Conservation (phyloP, 192 early-diverging fungal genomes). For the Gaertneriomyces semiglobifer region DNA sequence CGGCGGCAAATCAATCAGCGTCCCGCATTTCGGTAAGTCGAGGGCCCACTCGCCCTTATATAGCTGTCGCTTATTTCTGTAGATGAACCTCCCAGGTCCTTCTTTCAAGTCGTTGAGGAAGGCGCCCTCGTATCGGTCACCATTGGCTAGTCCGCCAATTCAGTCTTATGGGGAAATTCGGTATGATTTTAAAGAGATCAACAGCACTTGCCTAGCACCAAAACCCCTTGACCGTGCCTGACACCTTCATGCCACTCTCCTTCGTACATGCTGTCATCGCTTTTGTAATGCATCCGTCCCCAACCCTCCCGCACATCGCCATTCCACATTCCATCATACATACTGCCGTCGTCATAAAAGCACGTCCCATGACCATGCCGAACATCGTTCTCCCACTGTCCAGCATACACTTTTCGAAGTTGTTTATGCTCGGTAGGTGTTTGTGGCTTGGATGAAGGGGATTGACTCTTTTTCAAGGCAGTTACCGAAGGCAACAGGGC, state of each 20-base stretch:
- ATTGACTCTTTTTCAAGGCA: conserved; percentile 14
- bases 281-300: conserved; percentile 50
- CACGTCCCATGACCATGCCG: conserved; percentile 53
- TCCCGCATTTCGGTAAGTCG: conserved; percentile 57
- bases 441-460: not conserved
- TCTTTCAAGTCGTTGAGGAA: conserved; percentile 60
- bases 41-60: conserved; percentile 61
- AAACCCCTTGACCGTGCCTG: conserved; percentile 57
- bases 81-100: conserved; percentile 60
- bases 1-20: conserved; percentile 45
- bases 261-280: conserved; percentile 50
- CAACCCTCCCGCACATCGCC: conserved; percentile 54
- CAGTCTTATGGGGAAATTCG: not conserved
- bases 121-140: conserved; percentile 60
- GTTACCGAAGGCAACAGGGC: conserved; percentile 18
- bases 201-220: conserved; percentile 41
- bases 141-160: conserved; percentile 40
- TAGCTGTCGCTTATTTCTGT: conserved; percentile 47
- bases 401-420: conserved; percentile 56
- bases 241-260: conserved; percentile 59
- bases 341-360: conserved; percentile 51
- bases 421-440: not conserved
- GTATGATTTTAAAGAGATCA: not conserved
- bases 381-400: conserved; percentile 49
- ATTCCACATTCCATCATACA: conserved; percentile 55